Evolutionary conservation across 2,329 filamentous ascomycete species (phyloP).

Genomic region (Verticillium klebahnii): DNA sequence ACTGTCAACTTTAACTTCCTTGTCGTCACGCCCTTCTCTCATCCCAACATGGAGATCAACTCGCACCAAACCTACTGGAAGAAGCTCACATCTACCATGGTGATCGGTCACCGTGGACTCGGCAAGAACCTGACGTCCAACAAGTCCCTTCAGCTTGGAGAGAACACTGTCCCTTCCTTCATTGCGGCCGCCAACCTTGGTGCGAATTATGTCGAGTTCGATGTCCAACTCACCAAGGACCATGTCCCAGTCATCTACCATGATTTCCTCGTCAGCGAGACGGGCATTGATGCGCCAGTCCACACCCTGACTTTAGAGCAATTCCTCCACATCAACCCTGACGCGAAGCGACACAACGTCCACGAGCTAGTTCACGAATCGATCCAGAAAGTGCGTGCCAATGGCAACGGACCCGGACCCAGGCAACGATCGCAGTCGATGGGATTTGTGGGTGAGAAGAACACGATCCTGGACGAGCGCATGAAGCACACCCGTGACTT

Average conservation of each 20-base stretch:
- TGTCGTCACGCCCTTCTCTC: slow-evolving; percentile 88
- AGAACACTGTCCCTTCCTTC: slow-evolving; percentile 94
- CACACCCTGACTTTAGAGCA: slow-evolving; percentile 93
- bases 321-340: slow-evolving; percentile 80
- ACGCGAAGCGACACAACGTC: slow-evolving; percentile 22
- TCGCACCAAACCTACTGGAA: slow-evolving; percentile 96
- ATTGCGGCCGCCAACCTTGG: slow-evolving; percentile 93
- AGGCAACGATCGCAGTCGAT: slow-evolving; percentile 52
- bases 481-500: slow-evolving; percentile 98
- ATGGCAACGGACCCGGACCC: slow-evolving; percentile 12
- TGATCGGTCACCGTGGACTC: slow-evolving; percentile 67
- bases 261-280: slow-evolving; percentile 96
- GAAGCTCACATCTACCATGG: slow-evolving; percentile 83
- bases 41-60: slow-evolving; percentile 89
- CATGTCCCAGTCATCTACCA: slow-evolving; percentile 98
- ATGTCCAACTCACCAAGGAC: slow-evolving; percentile 98
- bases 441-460: slow-evolving; percentile 39
- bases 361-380: background rate
- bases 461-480: slow-evolving; percentile 46
- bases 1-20: slow-evolving; percentile 96
- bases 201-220: slow-evolving; percentile 70
- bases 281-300: slow-evolving; percentile 92
- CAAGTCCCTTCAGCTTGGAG: slow-evolving; percentile 86
- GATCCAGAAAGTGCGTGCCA: background rate
- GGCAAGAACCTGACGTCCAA: slow-evolving; percentile 86